phyloP scores from a whole-genome alignment of 176 grass and related monocot species.

The Zea luxurians region DNA sequence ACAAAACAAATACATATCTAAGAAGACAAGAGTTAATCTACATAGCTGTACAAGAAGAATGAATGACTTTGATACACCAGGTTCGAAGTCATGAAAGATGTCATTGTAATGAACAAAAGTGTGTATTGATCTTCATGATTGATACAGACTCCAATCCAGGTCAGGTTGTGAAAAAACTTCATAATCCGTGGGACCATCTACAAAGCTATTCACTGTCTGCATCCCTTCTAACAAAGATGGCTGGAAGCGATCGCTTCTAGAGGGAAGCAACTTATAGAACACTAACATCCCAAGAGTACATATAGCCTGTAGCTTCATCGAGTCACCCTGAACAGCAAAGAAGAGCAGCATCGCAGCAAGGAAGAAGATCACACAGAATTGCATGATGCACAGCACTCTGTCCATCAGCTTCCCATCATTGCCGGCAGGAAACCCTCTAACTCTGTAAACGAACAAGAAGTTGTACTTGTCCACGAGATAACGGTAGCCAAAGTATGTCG shows the following conservation, averaged over 20 bases:
- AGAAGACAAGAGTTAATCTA: conserved; percentile 36
- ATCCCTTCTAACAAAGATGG: conserved; percentile 93
- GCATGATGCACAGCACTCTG: conserved; percentile 90
- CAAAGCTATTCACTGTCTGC: conserved; percentile 88
- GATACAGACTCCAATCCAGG: conserved; percentile 88
- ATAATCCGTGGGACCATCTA: conserved; percentile 90
- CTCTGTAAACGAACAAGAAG: conserved; percentile 95
- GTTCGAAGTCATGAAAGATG: conserved; percentile 21
- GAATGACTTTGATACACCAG: background rate
- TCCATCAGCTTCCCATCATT: conserved; percentile 98
- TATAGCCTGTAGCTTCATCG: conserved; percentile 86
- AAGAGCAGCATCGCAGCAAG: conserved; percentile 87
- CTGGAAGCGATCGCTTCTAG: conserved; percentile 67
- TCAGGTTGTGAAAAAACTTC: conserved; percentile 93
- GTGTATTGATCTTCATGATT: conserved; percentile 60
- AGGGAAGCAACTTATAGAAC: conserved; percentile 82
- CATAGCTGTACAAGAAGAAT: conserved; percentile 41
- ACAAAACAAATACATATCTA: conserved; percentile 27
- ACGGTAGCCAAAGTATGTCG: conserved; percentile 96
- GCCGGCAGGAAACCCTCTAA: conserved; percentile 90
- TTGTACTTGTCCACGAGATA: conserved; percentile 99
- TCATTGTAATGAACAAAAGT: conserved; percentile 36
- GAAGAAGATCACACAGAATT: conserved; percentile 97
- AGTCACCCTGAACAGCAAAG: conserved; percentile 87
- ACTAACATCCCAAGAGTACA: conserved; percentile 81